Percentiles rank a stretch among this genome's conserved stretches.
Evolutionary conservation across 1,139 yeast genomes (phyloP).

Genomic region (Lodderomyces elongisporus): DNA sequence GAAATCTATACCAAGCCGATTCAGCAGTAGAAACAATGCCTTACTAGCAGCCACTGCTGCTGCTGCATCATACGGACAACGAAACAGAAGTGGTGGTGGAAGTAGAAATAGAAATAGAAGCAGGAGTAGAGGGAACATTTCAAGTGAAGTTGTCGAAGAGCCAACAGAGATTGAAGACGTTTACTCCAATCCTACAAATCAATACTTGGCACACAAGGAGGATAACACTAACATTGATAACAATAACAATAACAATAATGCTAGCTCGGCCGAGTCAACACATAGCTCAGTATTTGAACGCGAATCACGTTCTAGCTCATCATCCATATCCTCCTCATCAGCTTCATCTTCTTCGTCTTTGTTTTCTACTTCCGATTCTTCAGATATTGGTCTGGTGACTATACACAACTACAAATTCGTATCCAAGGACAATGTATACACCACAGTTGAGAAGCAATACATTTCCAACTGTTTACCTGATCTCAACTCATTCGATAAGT

Average conservation of each 20-base stretch:
- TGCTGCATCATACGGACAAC: conserved; percentile 17
- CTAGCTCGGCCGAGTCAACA: conserved; percentile 5
- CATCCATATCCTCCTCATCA: conserved; percentile 9
- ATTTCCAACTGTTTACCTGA: conserved; percentile 38
- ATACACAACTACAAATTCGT: conserved; percentile 19
- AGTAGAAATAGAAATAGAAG: neutral
- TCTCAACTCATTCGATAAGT: conserved; percentile 37
- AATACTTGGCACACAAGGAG: conserved; percentile 4
- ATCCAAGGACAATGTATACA: conserved; percentile 23
- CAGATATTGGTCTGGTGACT: conserved; percentile 2
- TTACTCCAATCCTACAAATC: neutral
- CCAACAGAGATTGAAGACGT: neutral
- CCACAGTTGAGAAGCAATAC: conserved; percentile 31
- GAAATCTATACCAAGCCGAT: conserved; percentile 30
- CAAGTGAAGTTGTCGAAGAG: neutral
- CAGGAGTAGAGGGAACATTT: neutral
- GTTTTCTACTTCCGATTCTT: neutral
- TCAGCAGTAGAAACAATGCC: conserved; percentile 22
- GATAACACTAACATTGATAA: conserved; percentile 6
- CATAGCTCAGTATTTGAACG: conserved; percentile 3
- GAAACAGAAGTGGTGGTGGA: no score
- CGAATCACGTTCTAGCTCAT: conserved; percentile 9
- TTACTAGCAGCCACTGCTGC: conserved; percentile 25
- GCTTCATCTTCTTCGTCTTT: conserved; percentile 4
- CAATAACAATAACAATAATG: conserved; percentile 1